Base-by-base conservation (phyloP, 2,329 filamentous ascomycete genomes). In the Trichoderma oligosporum region DNA sequence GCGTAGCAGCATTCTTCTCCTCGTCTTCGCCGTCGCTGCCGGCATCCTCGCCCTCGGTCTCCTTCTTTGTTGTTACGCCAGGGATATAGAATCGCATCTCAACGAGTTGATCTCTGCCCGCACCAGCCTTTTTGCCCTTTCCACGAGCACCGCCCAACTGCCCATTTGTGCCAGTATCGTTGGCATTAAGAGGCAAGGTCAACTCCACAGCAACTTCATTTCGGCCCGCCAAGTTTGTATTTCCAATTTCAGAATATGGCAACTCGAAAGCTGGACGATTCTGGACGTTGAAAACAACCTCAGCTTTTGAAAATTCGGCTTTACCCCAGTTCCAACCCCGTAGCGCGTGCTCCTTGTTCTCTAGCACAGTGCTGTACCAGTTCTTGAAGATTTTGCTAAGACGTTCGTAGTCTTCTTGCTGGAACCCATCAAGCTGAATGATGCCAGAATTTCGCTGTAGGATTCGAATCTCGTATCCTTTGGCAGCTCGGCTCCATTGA, bases 261-360 rank as follows among this genome's bases (percentile, higher is more conserved):
- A 99, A 86, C 74, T 97, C 94, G 72, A 99, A 99, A 4, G 93
- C 90, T 3, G 94, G 94, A 66, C 91, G 86, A 74, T 97, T 99
- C 71, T 96, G 91, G 35, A 99, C 94, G 72, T 92, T 97, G 80
- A 99, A 99, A 27, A 89, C 84, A 56, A 99, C 83, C 76, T 99
- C 94, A 55, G 91, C 88, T 75, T 97, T 96, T 61, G 88, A 87
- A 71, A 99, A 96, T 68, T 99, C 94, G 62, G 91, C 90, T 76
- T 97, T 99, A 67, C 94, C 94, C 95, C 94, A 99, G 73, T 99
- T 99, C 94, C 94, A 99, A 57, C 94, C 94, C 65, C 94, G 86
- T 59, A 99, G 78, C 22, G 94, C 91, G 73, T 97, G 94, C 74
- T 99, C 94, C 73, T 90, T 91, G 72, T 84, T 89, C 71, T 97